Conservation (phyloP, 1,284 basidiomycete species). For the Cerioporus squamosus region DNA sequence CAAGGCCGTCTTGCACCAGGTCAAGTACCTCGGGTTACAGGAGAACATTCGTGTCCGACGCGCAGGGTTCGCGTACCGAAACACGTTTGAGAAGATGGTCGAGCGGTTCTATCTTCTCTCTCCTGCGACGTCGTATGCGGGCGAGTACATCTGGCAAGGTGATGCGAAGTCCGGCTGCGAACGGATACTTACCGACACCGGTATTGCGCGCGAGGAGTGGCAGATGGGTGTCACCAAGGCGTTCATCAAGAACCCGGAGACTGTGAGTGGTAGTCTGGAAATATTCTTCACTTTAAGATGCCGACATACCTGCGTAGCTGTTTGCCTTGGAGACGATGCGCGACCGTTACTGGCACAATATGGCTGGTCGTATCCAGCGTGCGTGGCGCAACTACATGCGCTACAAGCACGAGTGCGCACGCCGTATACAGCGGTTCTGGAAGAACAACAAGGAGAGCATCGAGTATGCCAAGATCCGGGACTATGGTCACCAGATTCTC, state of each 20-base stretch:
- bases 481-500: slow-evolving; percentile 93
- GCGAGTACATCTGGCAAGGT: slow-evolving; percentile 97
- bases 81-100: slow-evolving; percentile 99
- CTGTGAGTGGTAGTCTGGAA: slow-evolving; percentile 49
- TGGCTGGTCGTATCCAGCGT: slow-evolving; percentile 96
- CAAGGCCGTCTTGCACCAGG: slow-evolving; percentile 96
- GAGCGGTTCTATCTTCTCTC: slow-evolving; percentile 97
- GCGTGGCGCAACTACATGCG: slow-evolving; percentile 96
- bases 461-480: slow-evolving; percentile 87
- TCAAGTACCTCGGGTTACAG: slow-evolving; percentile 98
- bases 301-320: slow-evolving; percentile 54
- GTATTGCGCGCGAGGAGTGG: slow-evolving; percentile 97
- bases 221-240: slow-evolving; percentile 99
- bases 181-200: slow-evolving; percentile 92
- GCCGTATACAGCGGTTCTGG: slow-evolving; percentile 98
- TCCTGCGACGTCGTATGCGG: slow-evolving; percentile 95
- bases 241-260: slow-evolving; percentile 99
- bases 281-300: no score
- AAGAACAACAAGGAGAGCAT: slow-evolving; percentile 96
- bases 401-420: slow-evolving; percentile 94
- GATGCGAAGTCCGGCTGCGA: slow-evolving; percentile 92
- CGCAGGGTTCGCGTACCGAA: slow-evolving; percentile 97
- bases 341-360: slow-evolving; percentile 99
- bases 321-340: slow-evolving; percentile 99
- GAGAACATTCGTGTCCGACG: slow-evolving; percentile 98